Evolutionary conservation across 2,329 filamentous ascomycete species (phyloP).

Genomic region (Aspergillus ustus): DNA sequence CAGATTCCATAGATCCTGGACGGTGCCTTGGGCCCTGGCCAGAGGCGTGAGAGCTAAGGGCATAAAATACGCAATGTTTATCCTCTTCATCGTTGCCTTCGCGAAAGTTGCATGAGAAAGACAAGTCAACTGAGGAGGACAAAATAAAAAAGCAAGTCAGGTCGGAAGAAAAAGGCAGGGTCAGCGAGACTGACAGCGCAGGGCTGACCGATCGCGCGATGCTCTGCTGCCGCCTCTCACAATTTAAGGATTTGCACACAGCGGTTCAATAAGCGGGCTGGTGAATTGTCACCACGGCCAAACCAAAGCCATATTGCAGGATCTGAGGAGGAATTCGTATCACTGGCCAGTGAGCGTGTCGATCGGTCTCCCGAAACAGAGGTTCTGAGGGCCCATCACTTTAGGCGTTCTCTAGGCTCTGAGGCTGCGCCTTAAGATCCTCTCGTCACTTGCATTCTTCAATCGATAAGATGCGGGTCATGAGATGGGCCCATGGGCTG

Average conservation of each 20-base stretch:
- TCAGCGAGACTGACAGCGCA: background rate
- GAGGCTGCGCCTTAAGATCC: background rate
- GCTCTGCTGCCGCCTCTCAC: background rate
- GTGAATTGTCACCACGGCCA: background rate
- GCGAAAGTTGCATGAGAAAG: background rate
- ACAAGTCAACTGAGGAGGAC: background rate
- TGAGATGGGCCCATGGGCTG: background rate
- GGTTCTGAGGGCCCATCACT: background rate
- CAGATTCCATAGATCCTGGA: constrained; percentile 15
- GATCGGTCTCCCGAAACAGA: constrained; percentile 3
- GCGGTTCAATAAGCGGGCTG: background rate
- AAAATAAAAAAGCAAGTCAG: background rate
- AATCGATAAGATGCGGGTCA: background rate
- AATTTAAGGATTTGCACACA: background rate
- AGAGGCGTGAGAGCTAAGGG: background rate
- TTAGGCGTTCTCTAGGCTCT: background rate
- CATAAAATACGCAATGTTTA: background rate
- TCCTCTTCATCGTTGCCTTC: background rate
- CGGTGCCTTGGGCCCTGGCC: background rate
- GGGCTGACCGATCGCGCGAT: background rate
- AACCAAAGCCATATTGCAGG: constrained; percentile 8
- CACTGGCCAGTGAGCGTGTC: background rate
- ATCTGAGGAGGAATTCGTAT: background rate
- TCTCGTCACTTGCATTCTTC: background rate
- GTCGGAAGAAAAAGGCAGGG: background rate